phyloP scores from a whole-genome alignment of 192 early-diverging fungal species.

The Coemansia sp. region DNA sequence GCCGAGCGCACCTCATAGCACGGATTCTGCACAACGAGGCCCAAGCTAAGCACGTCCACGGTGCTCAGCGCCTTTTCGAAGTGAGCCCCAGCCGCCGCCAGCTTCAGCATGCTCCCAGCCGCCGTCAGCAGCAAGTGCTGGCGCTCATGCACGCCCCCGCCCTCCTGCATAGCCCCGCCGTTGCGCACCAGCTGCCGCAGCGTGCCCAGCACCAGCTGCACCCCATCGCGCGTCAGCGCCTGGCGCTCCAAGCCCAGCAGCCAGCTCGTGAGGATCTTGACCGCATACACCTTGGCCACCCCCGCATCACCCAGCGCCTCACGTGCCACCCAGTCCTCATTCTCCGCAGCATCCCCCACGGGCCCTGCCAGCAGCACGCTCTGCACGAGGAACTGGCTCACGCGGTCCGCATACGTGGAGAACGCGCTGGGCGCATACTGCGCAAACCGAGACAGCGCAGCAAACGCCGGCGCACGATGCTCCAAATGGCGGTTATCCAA shows the following conservation, averaged over 20 bases:
- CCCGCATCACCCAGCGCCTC: slow-evolving; percentile 54
- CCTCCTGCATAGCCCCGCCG: slow-evolving; percentile 64
- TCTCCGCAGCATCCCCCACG: neutral
- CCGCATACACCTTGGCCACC: slow-evolving; percentile 20
- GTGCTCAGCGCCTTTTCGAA: slow-evolving; percentile 59
- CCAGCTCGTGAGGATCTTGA: slow-evolving; percentile 67
- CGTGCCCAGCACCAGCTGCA: slow-evolving; percentile 67
- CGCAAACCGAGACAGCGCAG: slow-evolving; percentile 63
- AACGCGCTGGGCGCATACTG: slow-evolving; percentile 58
- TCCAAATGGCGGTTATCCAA: slow-evolving; percentile 29
- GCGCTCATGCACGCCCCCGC: slow-evolving; percentile 51
- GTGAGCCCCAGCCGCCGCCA: slow-evolving; percentile 47
- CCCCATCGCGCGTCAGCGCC: slow-evolving; percentile 55
- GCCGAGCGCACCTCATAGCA: slow-evolving; percentile 76
- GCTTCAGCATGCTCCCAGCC: slow-evolving; percentile 61
- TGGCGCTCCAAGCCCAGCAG: slow-evolving; percentile 51
- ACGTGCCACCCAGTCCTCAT: slow-evolving; percentile 65
- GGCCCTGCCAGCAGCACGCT: slow-evolving; percentile 21
- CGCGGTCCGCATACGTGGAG: slow-evolving; percentile 51
- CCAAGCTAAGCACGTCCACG: slow-evolving; percentile 58
- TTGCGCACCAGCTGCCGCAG: slow-evolving; percentile 61
- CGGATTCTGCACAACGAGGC: slow-evolving; percentile 69
- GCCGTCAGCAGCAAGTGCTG: slow-evolving; percentile 71
- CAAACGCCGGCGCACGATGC: slow-evolving; percentile 42
- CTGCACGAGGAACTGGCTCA: slow-evolving; percentile 63